phyloP scores from a whole-genome alignment of 1,139 yeast genomes.

The Taphrina pruni region DNA sequence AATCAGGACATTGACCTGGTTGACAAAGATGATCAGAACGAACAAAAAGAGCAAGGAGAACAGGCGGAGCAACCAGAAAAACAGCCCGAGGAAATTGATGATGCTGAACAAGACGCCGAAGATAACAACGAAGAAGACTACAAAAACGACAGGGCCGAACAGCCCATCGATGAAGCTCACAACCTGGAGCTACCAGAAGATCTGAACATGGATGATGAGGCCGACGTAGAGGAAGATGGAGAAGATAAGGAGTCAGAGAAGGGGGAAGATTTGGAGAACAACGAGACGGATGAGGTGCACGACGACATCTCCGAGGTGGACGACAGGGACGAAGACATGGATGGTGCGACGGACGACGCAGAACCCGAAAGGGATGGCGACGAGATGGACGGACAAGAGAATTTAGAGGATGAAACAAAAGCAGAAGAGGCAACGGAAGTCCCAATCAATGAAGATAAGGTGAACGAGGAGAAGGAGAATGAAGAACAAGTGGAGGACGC shows the following conservation, averaged over 20 bases:
- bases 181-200: slow-evolving; percentile 86
- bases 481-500: slow-evolving; percentile 48
- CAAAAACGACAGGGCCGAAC: slow-evolving; percentile 50
- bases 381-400: slow-evolving; percentile 54
- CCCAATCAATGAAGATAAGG: slow-evolving; percentile 50
- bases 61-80: slow-evolving; percentile 2
- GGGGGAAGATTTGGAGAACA: slow-evolving; percentile 33
- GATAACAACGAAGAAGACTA: slow-evolving; percentile 50
- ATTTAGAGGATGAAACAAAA: slow-evolving; percentile 59
- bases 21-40: slow-evolving; percentile 59
- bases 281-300: slow-evolving; percentile 49
- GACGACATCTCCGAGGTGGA: slow-evolving; percentile 59
- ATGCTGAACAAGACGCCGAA: slow-evolving; percentile 52
- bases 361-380: slow-evolving; percentile 32
- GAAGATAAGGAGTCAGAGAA: slow-evolving; percentile 43
- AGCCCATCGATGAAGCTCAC: slow-evolving; percentile 74
- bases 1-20: slow-evolving; percentile 69
- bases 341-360: slow-evolving; percentile 46
- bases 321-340: slow-evolving; percentile 62
- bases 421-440: slow-evolving; percentile 59
- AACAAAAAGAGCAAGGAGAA: slow-evolving; percentile 22
- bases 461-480: slow-evolving; percentile 44
- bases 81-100: slow-evolving; percentile 63
- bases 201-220: slow-evolving; percentile 54
- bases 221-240: slow-evolving; percentile 50